Evolutionary conservation across 2,329 filamentous ascomycete species (phyloP).

Genomic region (Trichoderma sp.): DNA sequence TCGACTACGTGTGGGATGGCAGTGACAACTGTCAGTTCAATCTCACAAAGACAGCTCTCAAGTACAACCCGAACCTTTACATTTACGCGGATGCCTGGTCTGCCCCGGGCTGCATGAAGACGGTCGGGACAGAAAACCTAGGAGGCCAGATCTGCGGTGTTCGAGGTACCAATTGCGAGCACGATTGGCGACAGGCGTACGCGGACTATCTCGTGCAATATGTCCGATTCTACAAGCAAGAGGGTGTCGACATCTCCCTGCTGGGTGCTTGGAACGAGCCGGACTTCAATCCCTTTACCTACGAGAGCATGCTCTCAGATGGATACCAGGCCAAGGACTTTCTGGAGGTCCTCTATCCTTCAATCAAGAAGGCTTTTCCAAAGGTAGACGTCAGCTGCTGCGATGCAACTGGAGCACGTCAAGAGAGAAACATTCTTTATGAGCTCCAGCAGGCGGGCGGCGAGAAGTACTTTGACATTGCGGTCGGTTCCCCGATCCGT

Average conservation of each 20-base stretch:
- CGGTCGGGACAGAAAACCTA: conserved; percentile 19
- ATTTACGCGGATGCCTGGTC: conserved; percentile 22
- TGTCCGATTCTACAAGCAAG: conserved; percentile 18
- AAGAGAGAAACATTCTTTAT: conserved; percentile 24
- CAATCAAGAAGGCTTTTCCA: conserved; percentile 19
- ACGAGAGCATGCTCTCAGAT: conserved; percentile 25
- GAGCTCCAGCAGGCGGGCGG: conserved; percentile 20
- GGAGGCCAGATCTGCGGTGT: conserved; percentile 22
- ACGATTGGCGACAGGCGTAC: conserved; percentile 23
- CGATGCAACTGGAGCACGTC: conserved; percentile 19
- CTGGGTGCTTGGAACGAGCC: conserved; percentile 23
- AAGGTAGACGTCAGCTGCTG: conserved; percentile 23
- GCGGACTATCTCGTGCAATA: conserved; percentile 24
- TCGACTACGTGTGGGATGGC: conserved; percentile 21
- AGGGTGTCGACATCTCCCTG: conserved; percentile 20
- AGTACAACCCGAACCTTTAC: conserved; percentile 6
- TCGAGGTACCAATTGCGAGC: conserved; percentile 16
- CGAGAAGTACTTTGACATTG: conserved; percentile 18
- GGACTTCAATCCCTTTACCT: conserved; percentile 22
- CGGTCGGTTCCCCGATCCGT: not conserved
- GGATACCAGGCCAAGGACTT: conserved; percentile 24
- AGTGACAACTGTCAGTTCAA: conserved; percentile 22
- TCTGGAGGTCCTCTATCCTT: conserved; percentile 18
- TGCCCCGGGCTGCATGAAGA: conserved; percentile 23
- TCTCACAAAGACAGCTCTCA: conserved; percentile 20